A percentile compares a stretch with the other conserved stretches of the same genome.
Evolutionary conservation across 805 yeast genomes (phyloP).

Genomic region (Monosporozyma unispora): DNA sequence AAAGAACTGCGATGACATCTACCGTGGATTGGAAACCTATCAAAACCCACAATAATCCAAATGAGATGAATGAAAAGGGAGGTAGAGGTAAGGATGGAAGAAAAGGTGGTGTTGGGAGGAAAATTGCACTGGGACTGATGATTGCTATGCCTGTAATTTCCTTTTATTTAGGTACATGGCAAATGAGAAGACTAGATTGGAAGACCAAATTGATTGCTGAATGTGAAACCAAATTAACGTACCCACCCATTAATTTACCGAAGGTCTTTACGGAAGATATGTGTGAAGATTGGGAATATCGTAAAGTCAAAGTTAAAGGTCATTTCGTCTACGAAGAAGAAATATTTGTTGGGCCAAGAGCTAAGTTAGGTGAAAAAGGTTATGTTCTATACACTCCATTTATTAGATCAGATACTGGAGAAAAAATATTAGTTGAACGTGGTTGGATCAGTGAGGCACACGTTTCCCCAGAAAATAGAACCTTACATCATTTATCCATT

Average conservation of each 20-base stretch:
- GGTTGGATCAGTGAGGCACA: slow-evolving; percentile 83
- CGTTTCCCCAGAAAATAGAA: slow-evolving; percentile 46
- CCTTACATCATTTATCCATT: slow-evolving; percentile 57
- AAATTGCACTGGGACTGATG: slow-evolving; percentile 32
- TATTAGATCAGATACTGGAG: slow-evolving; percentile 46
- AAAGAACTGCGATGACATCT: slow-evolving; percentile 47
- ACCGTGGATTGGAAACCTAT: slow-evolving; percentile 82
- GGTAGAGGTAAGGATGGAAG: background rate
- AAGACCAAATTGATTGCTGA: slow-evolving; percentile 72
- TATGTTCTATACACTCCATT: slow-evolving; percentile 78
- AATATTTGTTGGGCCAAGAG: slow-evolving; percentile 85
- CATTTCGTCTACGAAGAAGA: slow-evolving; percentile 77
- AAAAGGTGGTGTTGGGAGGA: slow-evolving; percentile 19
- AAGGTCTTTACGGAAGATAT: slow-evolving; percentile 52
- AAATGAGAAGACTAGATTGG: slow-evolving; percentile 77
- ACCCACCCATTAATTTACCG: slow-evolving; percentile 67
- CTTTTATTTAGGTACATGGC: slow-evolving; percentile 90
- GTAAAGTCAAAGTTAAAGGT: slow-evolving; percentile 71
- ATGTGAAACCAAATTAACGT: slow-evolving; percentile 73
- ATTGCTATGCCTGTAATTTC: slow-evolving; percentile 79
- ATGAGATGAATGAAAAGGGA: slow-evolving; percentile 25
- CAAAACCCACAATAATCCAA: slow-evolving; percentile 35
- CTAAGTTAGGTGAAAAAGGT: slow-evolving; percentile 64
- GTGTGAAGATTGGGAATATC: slow-evolving; percentile 67
- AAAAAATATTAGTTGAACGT: slow-evolving; percentile 72